These are phyloP conservation scores for Cinnamomum micranthum DNA, from an alignment of 164 flowering plant species.

Conservation along the genomic window DNA sequence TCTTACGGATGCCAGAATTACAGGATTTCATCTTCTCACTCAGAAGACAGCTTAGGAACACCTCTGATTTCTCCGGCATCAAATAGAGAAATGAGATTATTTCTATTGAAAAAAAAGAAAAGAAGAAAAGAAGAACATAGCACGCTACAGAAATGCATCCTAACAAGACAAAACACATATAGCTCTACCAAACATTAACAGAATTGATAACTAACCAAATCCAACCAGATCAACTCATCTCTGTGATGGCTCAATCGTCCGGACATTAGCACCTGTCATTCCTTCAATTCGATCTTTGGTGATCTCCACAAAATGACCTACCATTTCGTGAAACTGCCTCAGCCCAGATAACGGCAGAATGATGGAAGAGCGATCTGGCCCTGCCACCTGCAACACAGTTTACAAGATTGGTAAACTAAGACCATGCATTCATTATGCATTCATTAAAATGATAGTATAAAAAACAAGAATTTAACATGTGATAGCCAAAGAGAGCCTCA, in stretches of 20 bases:
- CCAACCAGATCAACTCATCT: slow-evolving; percentile 38
- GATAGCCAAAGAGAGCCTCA: no score
- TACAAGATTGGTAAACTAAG: no score
- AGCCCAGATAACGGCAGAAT: slow-evolving; percentile 91
- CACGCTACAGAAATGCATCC: slow-evolving; percentile 10
- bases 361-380: slow-evolving; percentile 91
- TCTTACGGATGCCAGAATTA: slow-evolving; percentile 16
- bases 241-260: slow-evolving; percentile 81
- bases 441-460: no score
- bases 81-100: slow-evolving; percentile 22
- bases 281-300: slow-evolving; percentile 86
- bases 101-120: slow-evolving; percentile 6
- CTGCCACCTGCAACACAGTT: slow-evolving; percentile 64
- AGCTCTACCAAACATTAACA: slow-evolving; percentile 8
- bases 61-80: slow-evolving; percentile 20
- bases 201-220: slow-evolving; percentile 6
- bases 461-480: no score
- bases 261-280: slow-evolving; percentile 76
- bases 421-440: no score
- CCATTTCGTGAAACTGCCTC: slow-evolving; percentile 84
- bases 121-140: slow-evolving; percentile 4
- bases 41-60: slow-evolving; percentile 11
- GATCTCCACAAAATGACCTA: slow-evolving; percentile 91
- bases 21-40: slow-evolving; percentile 15
- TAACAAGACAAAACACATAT: slow-evolving; percentile 12